phyloP scores from a whole-genome alignment of 352 stramenopile species.

The Saprolegnia parasitica region DNA sequence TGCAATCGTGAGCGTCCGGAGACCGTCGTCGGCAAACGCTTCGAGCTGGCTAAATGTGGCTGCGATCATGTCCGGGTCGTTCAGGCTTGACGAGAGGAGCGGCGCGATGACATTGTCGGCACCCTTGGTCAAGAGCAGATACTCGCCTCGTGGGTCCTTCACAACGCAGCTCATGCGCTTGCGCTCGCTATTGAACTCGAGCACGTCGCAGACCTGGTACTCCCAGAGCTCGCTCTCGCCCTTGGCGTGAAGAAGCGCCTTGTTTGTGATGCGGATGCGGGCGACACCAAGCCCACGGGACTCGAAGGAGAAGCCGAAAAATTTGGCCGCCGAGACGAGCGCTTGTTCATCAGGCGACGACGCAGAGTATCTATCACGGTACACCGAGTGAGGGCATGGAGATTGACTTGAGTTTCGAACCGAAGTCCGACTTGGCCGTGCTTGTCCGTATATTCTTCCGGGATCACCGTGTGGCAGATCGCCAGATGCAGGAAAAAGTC shows the following conservation, averaged over 20 bases:
- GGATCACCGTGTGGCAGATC: slow-evolving; percentile 96
- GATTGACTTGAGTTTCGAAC: slow-evolving; percentile 37
- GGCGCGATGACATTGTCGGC: slow-evolving; percentile 84
- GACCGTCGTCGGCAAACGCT: slow-evolving; percentile 78
- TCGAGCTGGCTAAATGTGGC: slow-evolving; percentile 81
- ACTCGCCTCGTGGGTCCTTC: slow-evolving; percentile 40
- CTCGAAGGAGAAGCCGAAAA: slow-evolving; percentile 82
- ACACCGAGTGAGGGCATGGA: too few relatives aligned
- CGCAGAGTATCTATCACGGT: slow-evolving; percentile 42
- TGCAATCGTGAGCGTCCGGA: slow-evolving; percentile 86
- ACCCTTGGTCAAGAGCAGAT: slow-evolving; percentile 81
- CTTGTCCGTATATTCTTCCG: slow-evolving; percentile 74
- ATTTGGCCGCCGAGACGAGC: slow-evolving; percentile 70
- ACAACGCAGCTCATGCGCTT: slow-evolving; percentile 95
- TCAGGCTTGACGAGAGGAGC: slow-evolving; percentile 30
- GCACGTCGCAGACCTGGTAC: slow-evolving; percentile 89
- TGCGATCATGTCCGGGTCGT: neutral
- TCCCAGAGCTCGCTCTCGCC: slow-evolving; percentile 26
- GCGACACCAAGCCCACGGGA: slow-evolving; percentile 63
- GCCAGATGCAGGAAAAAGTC: slow-evolving; percentile 84
- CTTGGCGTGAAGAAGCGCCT: slow-evolving; percentile 30
- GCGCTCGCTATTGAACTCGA: slow-evolving; percentile 93
- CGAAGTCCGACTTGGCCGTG: slow-evolving; percentile 64
- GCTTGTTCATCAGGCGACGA: slow-evolving; percentile 90
- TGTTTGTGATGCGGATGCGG: slow-evolving; percentile 43